These are phyloP conservation scores for Trichoderma sp. DNA, from an alignment of 2,329 filamentous ascomycete genomes.

Conservation along the genomic window DNA sequence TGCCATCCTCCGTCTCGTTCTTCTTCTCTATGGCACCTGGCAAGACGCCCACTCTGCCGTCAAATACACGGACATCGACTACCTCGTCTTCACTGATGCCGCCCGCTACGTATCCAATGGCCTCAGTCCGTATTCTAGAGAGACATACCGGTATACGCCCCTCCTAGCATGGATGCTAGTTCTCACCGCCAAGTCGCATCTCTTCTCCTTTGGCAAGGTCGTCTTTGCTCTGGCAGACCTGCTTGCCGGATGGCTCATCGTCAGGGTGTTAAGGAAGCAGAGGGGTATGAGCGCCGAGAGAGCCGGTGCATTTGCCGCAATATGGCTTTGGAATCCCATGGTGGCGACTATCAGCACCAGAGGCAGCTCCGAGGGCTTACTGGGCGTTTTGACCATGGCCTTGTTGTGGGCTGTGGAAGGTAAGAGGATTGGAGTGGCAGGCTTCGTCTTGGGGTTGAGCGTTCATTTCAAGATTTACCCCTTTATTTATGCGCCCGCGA, in stretches of 20 bases:
- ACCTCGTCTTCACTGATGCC: constrained; percentile 96
- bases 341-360: constrained; percentile 94
- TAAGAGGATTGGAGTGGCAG: constrained; percentile 62
- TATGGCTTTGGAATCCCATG: constrained; percentile 98
- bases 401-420: constrained; percentile 78
- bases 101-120: constrained; percentile 69
- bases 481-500: constrained; percentile 85
- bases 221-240: constrained; percentile 84
- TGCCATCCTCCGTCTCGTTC: constrained; percentile 63
- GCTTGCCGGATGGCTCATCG: constrained; percentile 76
- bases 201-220: constrained; percentile 83
- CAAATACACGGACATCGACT: constrained; percentile 99
- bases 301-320: constrained; percentile 73
- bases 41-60: constrained; percentile 89
- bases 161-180: constrained; percentile 87
- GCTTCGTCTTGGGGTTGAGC: constrained; percentile 71
- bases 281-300: constrained; percentile 45
- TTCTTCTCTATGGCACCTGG: constrained; percentile 85
- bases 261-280: constrained; percentile 36
- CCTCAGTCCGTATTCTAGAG: constrained; percentile 76
- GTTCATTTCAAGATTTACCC: constrained; percentile 99
- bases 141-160: constrained; percentile 96
- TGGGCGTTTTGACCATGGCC: constrained; percentile 80
- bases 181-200: constrained; percentile 61
- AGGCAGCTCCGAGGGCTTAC: constrained; percentile 86